Conservation (phyloP, 1,284 basidiomycete species). For the Cryptococcus floricola region DNA sequence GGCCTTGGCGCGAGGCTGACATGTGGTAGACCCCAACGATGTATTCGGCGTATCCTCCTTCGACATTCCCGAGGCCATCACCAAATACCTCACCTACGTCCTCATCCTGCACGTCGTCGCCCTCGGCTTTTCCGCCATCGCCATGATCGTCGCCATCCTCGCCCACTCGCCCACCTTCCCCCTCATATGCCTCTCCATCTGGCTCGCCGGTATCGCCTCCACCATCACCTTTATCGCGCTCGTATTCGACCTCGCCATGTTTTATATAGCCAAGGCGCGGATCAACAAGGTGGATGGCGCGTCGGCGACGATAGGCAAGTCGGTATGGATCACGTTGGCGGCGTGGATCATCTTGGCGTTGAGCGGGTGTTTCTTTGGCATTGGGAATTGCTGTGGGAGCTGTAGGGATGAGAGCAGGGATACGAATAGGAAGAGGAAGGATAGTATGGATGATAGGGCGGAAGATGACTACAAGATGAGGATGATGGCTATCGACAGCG, state of each 20-base stretch:
- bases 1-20: background rate
- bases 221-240: slow-evolving; percentile 70
- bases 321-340: slow-evolving; percentile 78
- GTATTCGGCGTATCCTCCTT: slow-evolving; percentile 64
- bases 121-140: slow-evolving; percentile 64
- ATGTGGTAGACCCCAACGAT: slow-evolving; percentile 64
- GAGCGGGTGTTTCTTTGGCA: slow-evolving; percentile 74
- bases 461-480: slow-evolving; percentile 33
- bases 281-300: slow-evolving; percentile 67
- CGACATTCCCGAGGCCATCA: slow-evolving; percentile 61
- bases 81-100: slow-evolving; percentile 86
- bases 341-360: slow-evolving; percentile 79
- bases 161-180: slow-evolving; percentile 80
- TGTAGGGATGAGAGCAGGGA: slow-evolving; percentile 17
- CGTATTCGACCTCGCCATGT: slow-evolving; percentile 78
- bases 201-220: slow-evolving; percentile 69
- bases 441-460: slow-evolving; percentile 7
- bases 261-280: slow-evolving; percentile 74
- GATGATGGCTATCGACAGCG: slow-evolving; percentile 38
- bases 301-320: slow-evolving; percentile 68
- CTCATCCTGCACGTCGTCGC: slow-evolving; percentile 84
- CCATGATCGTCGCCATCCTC: slow-evolving; percentile 71
- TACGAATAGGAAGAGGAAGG: slow-evolving; percentile 21
- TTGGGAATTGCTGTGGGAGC: slow-evolving; percentile 72
- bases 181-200: slow-evolving; percentile 78